Base-by-base conservation (phyloP, 2,329 filamentous ascomycete genomes). In the Cordyceps fumosorosea region DNA sequence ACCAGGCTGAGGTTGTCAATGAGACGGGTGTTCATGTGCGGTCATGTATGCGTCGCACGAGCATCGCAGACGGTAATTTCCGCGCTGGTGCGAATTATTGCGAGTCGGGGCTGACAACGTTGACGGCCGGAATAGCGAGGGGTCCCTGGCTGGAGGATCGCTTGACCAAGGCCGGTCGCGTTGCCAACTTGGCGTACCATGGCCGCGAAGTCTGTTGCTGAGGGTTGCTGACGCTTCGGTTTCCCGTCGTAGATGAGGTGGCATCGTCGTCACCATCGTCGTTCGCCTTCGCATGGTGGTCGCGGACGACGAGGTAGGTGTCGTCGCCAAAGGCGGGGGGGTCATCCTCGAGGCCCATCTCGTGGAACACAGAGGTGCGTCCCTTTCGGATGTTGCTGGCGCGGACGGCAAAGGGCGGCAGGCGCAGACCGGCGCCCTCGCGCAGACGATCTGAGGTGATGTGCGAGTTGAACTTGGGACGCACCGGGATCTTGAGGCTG, bases 301-400 rank as follows among this genome's bases (percentile, higher is more conserved):
- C 51, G 22, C 55, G 48, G 11, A 47, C 62, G 24, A 59, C 62
- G 11, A 63, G 56, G 18, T 63, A 63, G 14, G 47, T 54, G 51
- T 61, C 59, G 37, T 29, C 37, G 29, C 62, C 62, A 59, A 59
- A 66, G 42, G 69, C 63, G 26, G 67, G 63, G 24, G 67, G 63
- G 37, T 75, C 75, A 48, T 76, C 73, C 55, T 76, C 72, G 22
- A 83, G 67, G 5, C 81, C 81, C 47, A 79, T 69, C 69, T 84
- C 81, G 67, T 74, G 81, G 66, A 84, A 84, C 62, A 83, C 72
- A 24, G 81, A 83, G 66, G 74, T 78, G 55, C 81, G 76, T 48
- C 76, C 79, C 68, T 81, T 83, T 64, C 72, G 75, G 54, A 82
- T 77, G 62, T 78, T 81, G 66, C 74, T 74, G 47, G 67, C 67